Base-by-base conservation (phyloP, 176 grass and related monocot species). In the Neostapfia colusana region DNA sequence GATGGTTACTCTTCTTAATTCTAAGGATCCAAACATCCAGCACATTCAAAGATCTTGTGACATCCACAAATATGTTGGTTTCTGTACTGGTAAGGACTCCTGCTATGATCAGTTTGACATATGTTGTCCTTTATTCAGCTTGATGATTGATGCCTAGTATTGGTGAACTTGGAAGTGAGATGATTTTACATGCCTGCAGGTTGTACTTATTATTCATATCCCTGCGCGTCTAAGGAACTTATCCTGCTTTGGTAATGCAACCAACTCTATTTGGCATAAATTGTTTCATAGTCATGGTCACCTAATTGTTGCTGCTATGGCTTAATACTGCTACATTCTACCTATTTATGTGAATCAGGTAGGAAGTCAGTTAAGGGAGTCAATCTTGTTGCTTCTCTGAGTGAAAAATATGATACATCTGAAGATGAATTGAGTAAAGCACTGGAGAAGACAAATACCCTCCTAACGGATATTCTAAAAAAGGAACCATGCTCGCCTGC, bases 1-100 rank as follows among this genome's bases (percentile, higher is more conserved):
- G 95, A 48, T 99, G 95, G 95, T 77, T 95, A 73, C 78, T 99
- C 57, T 95, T 95, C 89, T 84, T 99, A 76, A 85, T 84, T 76
- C 55, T 90, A 34, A 88, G 95, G 75, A 77, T 92, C 83, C 87
- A 92, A 85, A 84, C 91, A 85, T 88, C 85, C 21, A 83, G 82
- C 54, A 70, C 64, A 50, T 91, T 90, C 77, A 99, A 92, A 82
- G 92, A 99, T 86, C 91, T 99, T 56, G 92, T 99, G 53, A 99
- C 95, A 61, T 99, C 90, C 65, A 99, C 87, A 28, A 99, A 90
- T 56, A 84, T 72, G 76, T 78, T 99, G 17, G 77, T 95, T 53
- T 99, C 95, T 69, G 82, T 95, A 53, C 82, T 99, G 91, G 86
- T 88, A 81, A 76, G 56, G 45, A 42, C 71, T 63, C 67, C 41